Base-by-base conservation (phyloP, 2,329 filamentous ascomycete genomes). In the Hortaea werneckii region DNA sequence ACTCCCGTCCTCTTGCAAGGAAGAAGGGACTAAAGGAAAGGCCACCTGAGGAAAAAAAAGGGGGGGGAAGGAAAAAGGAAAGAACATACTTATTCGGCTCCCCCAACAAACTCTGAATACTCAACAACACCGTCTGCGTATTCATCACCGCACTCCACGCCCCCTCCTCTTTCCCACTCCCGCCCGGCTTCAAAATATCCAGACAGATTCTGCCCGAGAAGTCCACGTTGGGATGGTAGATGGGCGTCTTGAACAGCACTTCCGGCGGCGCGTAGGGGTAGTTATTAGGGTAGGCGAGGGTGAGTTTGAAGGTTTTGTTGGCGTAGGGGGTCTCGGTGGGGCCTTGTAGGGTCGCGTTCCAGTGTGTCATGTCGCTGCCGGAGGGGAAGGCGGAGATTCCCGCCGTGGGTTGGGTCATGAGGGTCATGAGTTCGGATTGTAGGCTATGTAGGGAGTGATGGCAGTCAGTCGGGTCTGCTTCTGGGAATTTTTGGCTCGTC, bases 61-160 rank as follows among this genome's bases (percentile, higher is more conserved):
- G n/a, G n/a, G n/a, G n/a, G n/a, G n/a, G n/a, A n/a, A n/a, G n/a
- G 20, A 20, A 20, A 37, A 2, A 29, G 35, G 9, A 26, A 10
- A 28, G 1, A 4, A 71, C 85, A 67, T 72, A 96, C 92, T 98
- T 98, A 72, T 98, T 98, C 32, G 92, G 92, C 70, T 98, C 92
- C 27, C 90, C 92, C 29, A 98, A 77, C 61, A 98, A 72, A 67
- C 89, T 95, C 70, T 98, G 92, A 67, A 98, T 70, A 58, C 90
- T 96, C 59, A 98, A 68, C 45, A 98, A 73, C 40, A 98, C 87
- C 40, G 85, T 94, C 67, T 94, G 87, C 51, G 94, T 88, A 63
- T 96, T 96, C 76, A 95, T 94, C 38, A 94, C 89, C 12, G 92
- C 88, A 49, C 88, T 95, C 92, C 92, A 98, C 73, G 95, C 95